Evolutionary conservation across 1,284 basidiomycete genomes (phyloP), one percentile per base, ranked within the genome.

Genomic region (Agaricales sp.): DNA sequence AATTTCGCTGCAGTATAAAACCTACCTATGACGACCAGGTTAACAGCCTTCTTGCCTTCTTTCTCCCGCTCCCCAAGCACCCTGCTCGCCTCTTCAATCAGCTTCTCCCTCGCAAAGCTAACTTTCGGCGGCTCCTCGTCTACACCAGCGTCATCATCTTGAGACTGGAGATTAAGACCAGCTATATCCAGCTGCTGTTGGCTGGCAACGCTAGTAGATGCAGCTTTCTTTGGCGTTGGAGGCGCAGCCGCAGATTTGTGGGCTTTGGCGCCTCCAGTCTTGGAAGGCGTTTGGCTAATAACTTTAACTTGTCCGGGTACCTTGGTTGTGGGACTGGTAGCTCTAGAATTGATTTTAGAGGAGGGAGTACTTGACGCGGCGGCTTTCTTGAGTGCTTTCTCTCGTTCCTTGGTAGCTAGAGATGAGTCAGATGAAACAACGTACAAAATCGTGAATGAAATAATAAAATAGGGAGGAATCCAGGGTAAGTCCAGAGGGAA

Each of bases 1-100:
- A n/a, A n/a, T n/a, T n/a, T n/a, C n/a, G n/a, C n/a, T n/a, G n/a
- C n/a, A n/a, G n/a, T n/a, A n/a, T n/a, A n/a, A n/a, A n/a, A n/a
- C 79, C 57, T 63, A 94, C 94, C 95, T 47, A 99, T 87, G 37
- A 99, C 92, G 16, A 99, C 88, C 55, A 99, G 68, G 61, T 87
- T 95, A 44, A 98, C 69, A 26, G 73, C 77, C 58, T 80, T 83
- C 65, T 84, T 91, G 20, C 71, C 39, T 74, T 20, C 68, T 68
- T 46, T 71, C 68, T 23, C 73, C 73, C 53, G 72, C 71, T 8
- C 39, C 45, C 79, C 75, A 25, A 84, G 60, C 1, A 66, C 66
- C 54, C 70, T 71, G 52, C 66, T 78, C 1, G 85, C 90, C 66
- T 96, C 89, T 54, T 89, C 87, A 13, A 98, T 63, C 47, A 98